Conservation (phyloP, 164 flowering plant genomes). For the Echeveria elegans region DNA sequence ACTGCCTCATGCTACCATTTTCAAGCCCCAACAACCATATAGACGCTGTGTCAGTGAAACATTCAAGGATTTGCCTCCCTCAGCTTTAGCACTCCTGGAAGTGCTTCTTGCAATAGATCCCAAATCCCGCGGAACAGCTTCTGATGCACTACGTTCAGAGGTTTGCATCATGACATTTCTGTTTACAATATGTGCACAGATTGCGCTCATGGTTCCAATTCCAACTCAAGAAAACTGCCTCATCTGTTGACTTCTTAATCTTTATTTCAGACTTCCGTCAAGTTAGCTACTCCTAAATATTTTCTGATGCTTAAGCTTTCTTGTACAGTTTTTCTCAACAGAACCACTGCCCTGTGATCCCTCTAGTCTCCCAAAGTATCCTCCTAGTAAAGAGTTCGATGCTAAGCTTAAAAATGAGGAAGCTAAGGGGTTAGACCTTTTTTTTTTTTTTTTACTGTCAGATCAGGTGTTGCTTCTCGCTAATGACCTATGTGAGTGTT, state of each 20-base stretch:
- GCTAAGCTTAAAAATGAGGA: slow-evolving; percentile 67
- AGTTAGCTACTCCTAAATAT: neutral
- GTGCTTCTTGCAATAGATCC: slow-evolving; percentile 80
- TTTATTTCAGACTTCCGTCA: neutral
- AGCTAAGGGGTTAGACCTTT: slow-evolving; percentile 45
- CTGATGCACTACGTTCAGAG: slow-evolving; percentile 68
- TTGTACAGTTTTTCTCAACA: slow-evolving; percentile 65
- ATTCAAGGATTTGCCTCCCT: slow-evolving; percentile 66
- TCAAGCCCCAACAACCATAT: slow-evolving; percentile 82
- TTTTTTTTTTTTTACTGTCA: neutral
- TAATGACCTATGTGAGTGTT: neutral
- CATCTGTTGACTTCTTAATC: neutral
- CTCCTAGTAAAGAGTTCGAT: slow-evolving; percentile 82
- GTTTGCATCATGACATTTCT: slow-evolving; percentile 21
- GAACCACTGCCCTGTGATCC: slow-evolving; percentile 73
- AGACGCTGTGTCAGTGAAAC: slow-evolving; percentile 55
- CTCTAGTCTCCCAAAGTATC: slow-evolving; percentile 77
- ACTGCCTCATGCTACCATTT: slow-evolving; percentile 74
- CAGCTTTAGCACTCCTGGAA: slow-evolving; percentile 61
- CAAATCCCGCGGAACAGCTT: slow-evolving; percentile 53
- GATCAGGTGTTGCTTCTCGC: slow-evolving; percentile 1
- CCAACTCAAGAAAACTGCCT: neutral
- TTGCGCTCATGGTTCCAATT: neutral
- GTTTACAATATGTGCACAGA: neutral
- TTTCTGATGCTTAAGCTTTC: neutral